Evolutionary conservation across 768 basidiomycete species (phyloP), one percentile per base, ranked within the genome.

Genomic region (Russula brevipes): DNA sequence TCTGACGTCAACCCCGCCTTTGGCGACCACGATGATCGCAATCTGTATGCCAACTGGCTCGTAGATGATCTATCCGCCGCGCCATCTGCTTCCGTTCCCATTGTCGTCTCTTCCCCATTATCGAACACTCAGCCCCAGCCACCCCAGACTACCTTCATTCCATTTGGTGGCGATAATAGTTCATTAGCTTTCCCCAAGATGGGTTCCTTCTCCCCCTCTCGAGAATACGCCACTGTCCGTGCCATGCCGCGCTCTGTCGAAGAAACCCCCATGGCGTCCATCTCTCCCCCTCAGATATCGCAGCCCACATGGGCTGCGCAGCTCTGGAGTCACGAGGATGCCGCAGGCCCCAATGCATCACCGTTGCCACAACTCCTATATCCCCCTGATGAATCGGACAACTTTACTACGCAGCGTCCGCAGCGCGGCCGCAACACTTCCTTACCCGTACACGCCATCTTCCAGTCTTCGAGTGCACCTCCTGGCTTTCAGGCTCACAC

Each of bases 401-500:
- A 73, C 60, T 78, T 76, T 70, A 73, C 77, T 42, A 76, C 77
- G 46, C 77, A 76, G 68, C 72, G 74, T 19, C 80, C 73, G 58
- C 73, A 73, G 19, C 75, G 73, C 38, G 73, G 70, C 49, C 71
- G 74, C 61, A 72, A 70, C 8, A 80, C 69, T 74, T 80, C 68
- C 76, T 81, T 69, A 70, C 72, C 83, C n/a, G 75, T 84, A 36
- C 76, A 77, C 17, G 80, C 82, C 42, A 74, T 85, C 58, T 88
- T 91, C 76, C 83, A 83, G 57, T 86, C 88, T 11, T 81, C 87
- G 10, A 88, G 87, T 66, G 89, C 89, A 0, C 89, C 89, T 19
- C 78, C 85, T 56, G 74, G 78, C 60, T 73, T 77, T 7, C 81
- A 84, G 54, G 72, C 77, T 3, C 79, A 78, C 60, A 74, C 76